phyloP scores from a whole-genome alignment of 2,329 filamentous ascomycete species.

The Neofusicoccum cordaticola region DNA sequence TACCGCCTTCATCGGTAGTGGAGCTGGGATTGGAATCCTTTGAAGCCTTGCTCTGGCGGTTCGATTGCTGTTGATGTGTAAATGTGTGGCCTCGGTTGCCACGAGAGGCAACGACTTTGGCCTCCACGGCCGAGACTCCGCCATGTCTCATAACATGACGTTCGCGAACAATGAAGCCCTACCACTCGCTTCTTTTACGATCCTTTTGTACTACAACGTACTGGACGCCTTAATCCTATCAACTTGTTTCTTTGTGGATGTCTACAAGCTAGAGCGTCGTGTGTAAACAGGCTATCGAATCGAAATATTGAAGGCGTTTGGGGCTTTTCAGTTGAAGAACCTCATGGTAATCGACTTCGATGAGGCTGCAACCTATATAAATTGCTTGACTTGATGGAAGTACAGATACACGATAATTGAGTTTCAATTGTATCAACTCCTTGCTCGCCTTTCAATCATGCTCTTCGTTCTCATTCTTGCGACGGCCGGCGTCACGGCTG shows the following conservation, averaged over 20 bases:
- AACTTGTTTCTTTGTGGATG: no score
- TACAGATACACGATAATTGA: not conserved
- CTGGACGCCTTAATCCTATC: not conserved
- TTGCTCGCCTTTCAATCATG: not conserved
- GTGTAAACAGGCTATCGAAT: not conserved
- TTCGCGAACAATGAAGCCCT: not conserved
- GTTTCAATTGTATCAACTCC: not conserved
- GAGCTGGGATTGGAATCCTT: no score
- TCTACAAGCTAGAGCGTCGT: not conserved
- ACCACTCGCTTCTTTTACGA: not conserved
- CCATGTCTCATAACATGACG: not conserved
- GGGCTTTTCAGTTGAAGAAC: not conserved
- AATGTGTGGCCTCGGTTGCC: no score
- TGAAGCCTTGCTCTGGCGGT: no score
- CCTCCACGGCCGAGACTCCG: not conserved
- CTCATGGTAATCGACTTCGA: not conserved
- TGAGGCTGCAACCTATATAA: not conserved
- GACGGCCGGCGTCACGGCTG: not conserved
- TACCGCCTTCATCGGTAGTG: no score
- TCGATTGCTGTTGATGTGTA: no score
- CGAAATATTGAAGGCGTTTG: not conserved
- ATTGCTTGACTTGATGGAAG: no score
- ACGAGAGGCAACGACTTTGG: conserved; percentile 3
- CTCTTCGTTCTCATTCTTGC: not conserved
- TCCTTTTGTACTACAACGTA: not conserved